phyloP scores from a whole-genome alignment of 2,329 filamentous ascomycete species.

The Penicillium polonicum region DNA sequence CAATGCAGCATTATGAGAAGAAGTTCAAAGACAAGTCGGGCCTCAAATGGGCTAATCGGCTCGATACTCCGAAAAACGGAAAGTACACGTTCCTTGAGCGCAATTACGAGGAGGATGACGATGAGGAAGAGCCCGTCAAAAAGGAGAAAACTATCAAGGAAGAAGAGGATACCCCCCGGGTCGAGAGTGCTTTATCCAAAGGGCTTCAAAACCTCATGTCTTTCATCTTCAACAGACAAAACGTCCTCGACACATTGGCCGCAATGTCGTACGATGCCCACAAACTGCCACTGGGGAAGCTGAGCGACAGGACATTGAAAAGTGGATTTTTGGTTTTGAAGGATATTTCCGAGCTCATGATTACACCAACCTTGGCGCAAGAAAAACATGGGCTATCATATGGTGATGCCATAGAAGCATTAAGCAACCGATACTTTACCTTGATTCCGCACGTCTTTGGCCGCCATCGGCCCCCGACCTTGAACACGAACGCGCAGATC shows the following conservation, averaged over 20 bases:
- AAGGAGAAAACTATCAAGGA: conserved; percentile 31
- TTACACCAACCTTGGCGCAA: conserved; percentile 50
- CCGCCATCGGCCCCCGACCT: conserved; percentile 68
- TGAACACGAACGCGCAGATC: conserved; percentile 56
- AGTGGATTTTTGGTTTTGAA: conserved; percentile 76
- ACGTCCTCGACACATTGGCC: conserved; percentile 60
- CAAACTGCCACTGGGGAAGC: conserved; percentile 79
- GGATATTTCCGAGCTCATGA: conserved; percentile 67
- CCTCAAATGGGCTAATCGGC: conserved; percentile 51
- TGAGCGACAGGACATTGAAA: conserved; percentile 74
- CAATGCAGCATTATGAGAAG: conserved; percentile 49
- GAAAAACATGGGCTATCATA: conserved; percentile 45
- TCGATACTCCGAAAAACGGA: conserved; percentile 50
- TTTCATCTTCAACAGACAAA: conserved; percentile 78
- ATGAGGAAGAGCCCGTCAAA: conserved; percentile 42
- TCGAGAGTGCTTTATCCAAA: conserved; percentile 58
- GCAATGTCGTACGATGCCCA: conserved; percentile 50
- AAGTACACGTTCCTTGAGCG: conserved; percentile 79
- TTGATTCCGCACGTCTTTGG: conserved; percentile 81
- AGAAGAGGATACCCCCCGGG: conserved; percentile 37
- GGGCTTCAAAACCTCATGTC: conserved; percentile 68
- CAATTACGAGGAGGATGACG: conserved; percentile 70
- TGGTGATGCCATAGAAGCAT: conserved; percentile 52
- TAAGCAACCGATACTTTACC: conserved; percentile 78
- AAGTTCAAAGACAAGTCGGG: conserved; percentile 61